Conservation (phyloP, 2,329 filamentous ascomycete species). For the Cercospora brassicicola region DNA sequence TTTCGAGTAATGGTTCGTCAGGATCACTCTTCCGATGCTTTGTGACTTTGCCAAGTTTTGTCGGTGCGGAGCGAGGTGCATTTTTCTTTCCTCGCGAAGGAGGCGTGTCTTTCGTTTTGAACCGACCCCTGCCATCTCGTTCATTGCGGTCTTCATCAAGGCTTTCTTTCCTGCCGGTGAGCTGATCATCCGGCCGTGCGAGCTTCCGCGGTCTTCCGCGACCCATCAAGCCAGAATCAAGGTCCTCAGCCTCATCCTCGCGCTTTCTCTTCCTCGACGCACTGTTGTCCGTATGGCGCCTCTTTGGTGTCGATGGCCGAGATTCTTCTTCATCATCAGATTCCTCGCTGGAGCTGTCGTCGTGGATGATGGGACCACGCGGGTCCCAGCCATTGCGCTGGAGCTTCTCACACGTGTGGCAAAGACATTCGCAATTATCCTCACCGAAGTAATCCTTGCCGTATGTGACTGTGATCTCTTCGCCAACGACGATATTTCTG, state of each 20-base stretch:
- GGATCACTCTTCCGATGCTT: slow-evolving; percentile 4
- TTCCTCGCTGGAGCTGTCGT: slow-evolving; percentile 41
- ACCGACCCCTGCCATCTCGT: slow-evolving; percentile 12
- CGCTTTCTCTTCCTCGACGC: slow-evolving; percentile 27
- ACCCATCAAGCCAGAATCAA: not conserved
- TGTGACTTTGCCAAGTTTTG: not conserved
- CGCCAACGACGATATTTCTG: slow-evolving; percentile 77
- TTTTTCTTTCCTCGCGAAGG: not conserved
- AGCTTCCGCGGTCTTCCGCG: slow-evolving; percentile 29
- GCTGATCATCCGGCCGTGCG: slow-evolving; percentile 19
- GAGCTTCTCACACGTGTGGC: slow-evolving; percentile 76
- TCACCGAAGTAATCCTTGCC: slow-evolving; percentile 95
- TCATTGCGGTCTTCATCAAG: not conserved
- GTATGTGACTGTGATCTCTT: slow-evolving; percentile 96
- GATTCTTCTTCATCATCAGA: slow-evolving; percentile 34
- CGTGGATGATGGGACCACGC: slow-evolving; percentile 34
- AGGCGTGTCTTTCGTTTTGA: slow-evolving; percentile 6
- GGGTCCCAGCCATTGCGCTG: slow-evolving; percentile 80
- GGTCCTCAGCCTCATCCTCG: slow-evolving; percentile 16
- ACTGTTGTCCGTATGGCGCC: slow-evolving; percentile 8
- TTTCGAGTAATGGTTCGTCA: slow-evolving; percentile 17
- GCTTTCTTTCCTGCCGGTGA: slow-evolving; percentile 2
- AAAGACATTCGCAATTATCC: slow-evolving; percentile 92
- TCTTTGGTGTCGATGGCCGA: slow-evolving; percentile 23
- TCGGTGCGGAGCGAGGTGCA: slow-evolving; percentile 1